Conservation (phyloP, 2,329 filamentous ascomycete genomes). For the Colletotrichum cereale region DNA sequence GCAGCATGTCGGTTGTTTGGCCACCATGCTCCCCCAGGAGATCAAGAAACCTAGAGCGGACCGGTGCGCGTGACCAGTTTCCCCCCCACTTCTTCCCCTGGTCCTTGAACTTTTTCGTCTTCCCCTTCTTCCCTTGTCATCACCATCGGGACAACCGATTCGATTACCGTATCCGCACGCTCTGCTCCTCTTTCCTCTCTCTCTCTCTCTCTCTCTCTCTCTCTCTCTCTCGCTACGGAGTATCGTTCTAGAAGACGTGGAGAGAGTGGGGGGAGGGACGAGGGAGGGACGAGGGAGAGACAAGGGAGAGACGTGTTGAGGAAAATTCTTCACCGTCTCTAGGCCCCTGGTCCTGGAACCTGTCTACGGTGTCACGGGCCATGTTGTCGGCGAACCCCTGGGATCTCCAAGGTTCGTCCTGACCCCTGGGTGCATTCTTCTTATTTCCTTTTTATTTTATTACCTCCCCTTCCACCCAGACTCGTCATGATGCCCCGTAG, state of each 20-base stretch:
- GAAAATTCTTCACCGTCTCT: conserved; percentile 9
- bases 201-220: too few relatives aligned
- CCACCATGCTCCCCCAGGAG: background rate
- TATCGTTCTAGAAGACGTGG: conserved; percentile 1
- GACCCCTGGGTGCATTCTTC: background rate
- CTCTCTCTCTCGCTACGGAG: too few relatives aligned
- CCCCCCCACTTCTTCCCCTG: background rate
- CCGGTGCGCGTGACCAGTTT: background rate
- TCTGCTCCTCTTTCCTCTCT: background rate
- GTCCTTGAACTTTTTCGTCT: background rate
- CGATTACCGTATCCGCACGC: background rate
- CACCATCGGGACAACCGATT: conserved; percentile 1
- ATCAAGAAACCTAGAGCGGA: background rate
- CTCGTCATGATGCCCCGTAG: background rate
- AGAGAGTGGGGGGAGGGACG: background rate
- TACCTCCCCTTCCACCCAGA: too few relatives aligned
- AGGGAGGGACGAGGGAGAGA: background rate
- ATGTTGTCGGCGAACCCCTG: background rate
- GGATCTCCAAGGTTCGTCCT: background rate
- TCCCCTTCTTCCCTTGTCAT: background rate
- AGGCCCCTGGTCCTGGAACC: conserved; percentile 1
- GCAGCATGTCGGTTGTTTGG: background rate
- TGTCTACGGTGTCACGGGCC: background rate
- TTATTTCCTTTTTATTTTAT: too few relatives aligned
- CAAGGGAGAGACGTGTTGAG: background rate